Evolutionary conservation across 352 stramenopile genomes (phyloP).

Genomic region (Blastocystis sp.): DNA sequence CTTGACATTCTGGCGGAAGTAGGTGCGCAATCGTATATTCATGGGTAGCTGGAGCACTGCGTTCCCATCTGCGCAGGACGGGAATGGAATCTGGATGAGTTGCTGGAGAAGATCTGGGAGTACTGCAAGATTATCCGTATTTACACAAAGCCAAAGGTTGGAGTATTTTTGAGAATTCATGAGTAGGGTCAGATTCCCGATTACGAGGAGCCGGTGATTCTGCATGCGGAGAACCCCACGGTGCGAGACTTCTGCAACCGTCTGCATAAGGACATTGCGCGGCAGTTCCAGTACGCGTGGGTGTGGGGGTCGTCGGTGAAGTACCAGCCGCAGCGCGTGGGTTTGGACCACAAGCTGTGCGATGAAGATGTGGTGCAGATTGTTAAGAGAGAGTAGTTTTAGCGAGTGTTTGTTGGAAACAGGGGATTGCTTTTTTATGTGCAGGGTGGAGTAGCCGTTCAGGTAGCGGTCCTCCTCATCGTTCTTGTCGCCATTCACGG

Average conservation of each 20-base stretch:
- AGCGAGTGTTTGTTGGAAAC: constrained; percentile 26
- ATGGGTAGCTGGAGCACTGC: constrained; percentile 85
- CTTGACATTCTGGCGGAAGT: constrained; percentile 83
- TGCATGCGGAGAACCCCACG: constrained; percentile 81
- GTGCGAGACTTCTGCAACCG: constrained; percentile 88
- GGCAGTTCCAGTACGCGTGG: constrained; percentile 80
- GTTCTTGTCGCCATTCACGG: neutral
- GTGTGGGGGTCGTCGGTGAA: constrained; percentile 92
- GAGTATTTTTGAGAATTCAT: neutral
- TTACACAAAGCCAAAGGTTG: constrained; percentile 83
- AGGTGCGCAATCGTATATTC: neutral
- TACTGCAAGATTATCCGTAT: constrained; percentile 92
- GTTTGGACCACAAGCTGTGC: constrained; percentile 86
- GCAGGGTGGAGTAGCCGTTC: neutral
- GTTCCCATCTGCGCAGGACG: constrained; percentile 88
- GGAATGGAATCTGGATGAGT: constrained; percentile 91
- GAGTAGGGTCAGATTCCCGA: constrained; percentile 80
- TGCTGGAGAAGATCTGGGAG: constrained; percentile 91
- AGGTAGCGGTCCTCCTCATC: neutral
- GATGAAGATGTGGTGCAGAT: constrained; percentile 99
- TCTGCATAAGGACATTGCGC: constrained; percentile 76
- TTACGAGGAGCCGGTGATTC: constrained; percentile 87
- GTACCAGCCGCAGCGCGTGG: constrained; percentile 93
- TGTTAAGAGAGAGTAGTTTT: constrained; percentile 78
- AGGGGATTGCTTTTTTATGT: neutral